Evolutionary conservation across 2,329 filamentous ascomycete species (phyloP), one percentile per base, ranked within the genome.

Genomic region (Calonectria hawksworthii): DNA sequence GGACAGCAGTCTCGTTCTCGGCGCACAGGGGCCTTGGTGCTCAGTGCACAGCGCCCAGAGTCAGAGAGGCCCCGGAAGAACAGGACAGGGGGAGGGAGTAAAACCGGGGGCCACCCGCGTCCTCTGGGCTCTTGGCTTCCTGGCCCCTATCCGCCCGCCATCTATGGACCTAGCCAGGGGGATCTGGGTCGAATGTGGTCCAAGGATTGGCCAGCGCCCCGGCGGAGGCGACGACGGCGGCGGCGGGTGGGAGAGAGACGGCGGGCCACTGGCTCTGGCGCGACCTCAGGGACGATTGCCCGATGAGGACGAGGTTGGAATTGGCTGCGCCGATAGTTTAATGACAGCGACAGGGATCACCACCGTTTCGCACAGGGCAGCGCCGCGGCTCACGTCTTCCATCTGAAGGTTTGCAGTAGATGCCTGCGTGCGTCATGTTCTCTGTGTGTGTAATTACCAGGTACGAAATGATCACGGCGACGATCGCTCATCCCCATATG

Each of bases 261-360:
- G 72, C 59, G 67, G 72, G 67, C 61, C 67, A 56, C 59, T 56
- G 51, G 66, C 61, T 69, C 67, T 74, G 72, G 72, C 69, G 74
- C 75, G 54, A 72, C 73, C 44, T 67, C 74, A 78, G 76, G 68
- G 79, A 77, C 79, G 74, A 79, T 80, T 81, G 75, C 80, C 79
- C 76, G 80, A 82, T 83, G 75, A 75, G 79, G 81, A 76, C 76
- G 77, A 80, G 79, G 74, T 75, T 82, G 82, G 82, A 83, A 83
- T 82, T 83, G 82, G 78, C 75, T 82, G 78, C 76, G 81, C 77
- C 81, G 79, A 81, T 83, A 83, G 82, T 83, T 83, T 83, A 83
- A 83, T 83, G 82, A 83, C 80, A 69, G 68, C 51, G 76, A 76
- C 80, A 81, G 79, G 77, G 77, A 47, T 72, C 67, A 63, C 54